A percentile compares a stretch with the other conserved stretches of the same genome.
Evolutionary conservation across 2,329 filamentous ascomycete genomes (phyloP).

Genomic region (Hymenoscyphus salicellus): DNA sequence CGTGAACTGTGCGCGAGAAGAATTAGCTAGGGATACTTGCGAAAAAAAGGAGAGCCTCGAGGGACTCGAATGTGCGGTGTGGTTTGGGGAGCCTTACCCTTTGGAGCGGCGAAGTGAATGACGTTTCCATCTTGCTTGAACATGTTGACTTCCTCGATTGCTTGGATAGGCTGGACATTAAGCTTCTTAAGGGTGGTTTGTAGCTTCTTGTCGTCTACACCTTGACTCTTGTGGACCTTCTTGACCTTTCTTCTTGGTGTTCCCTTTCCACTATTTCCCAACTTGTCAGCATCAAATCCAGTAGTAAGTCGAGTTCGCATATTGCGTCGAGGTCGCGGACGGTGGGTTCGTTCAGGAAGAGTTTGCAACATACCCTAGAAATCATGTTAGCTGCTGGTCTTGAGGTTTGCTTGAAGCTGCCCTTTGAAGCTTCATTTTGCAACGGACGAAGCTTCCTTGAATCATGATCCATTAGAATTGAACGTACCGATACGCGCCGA

Average conservation of each 20-base stretch:
- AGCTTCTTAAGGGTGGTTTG: constrained; percentile 97
- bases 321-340: not conserved
- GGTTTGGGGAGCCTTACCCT: constrained; percentile 58
- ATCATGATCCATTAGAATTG: not conserved
- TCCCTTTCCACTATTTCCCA: constrained; percentile 74
- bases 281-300: constrained; percentile 27
- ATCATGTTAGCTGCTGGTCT: constrained; percentile 19
- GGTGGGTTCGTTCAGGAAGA: not conserved
- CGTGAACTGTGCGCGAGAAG: constrained; percentile 68
- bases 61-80: not conserved
- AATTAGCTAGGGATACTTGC: constrained; percentile 12
- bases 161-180: constrained; percentile 98
- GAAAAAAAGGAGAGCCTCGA: not conserved
- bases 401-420: not conserved
- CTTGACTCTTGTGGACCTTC: constrained; percentile 90
- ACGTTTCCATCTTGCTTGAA: constrained; percentile 99
- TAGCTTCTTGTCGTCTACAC: constrained; percentile 99
- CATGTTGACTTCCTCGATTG: constrained; percentile 99
- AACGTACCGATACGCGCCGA: constrained; percentile 49
- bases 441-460: not conserved
- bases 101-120: constrained; percentile 97
- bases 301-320: not conserved
- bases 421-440: constrained; percentile 1
- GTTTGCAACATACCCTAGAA: constrained; percentile 27
- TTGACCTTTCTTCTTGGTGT: constrained; percentile 97